These are phyloP conservation scores for Trichoderma hamatum DNA, from an alignment of 2,329 filamentous ascomycete genomes.

Conservation along the genomic window DNA sequence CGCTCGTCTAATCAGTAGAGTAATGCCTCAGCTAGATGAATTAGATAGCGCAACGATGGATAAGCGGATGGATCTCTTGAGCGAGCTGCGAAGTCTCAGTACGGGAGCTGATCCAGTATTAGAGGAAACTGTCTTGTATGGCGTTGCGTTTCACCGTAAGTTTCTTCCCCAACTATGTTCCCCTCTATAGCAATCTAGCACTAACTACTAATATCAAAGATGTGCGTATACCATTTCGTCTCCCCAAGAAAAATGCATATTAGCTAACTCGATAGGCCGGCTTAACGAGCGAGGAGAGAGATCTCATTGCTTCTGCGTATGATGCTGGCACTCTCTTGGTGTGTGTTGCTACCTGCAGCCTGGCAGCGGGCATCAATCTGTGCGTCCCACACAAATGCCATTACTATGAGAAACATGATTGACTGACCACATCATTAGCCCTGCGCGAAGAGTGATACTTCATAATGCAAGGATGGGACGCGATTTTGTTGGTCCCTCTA, in stretches of 20 bases:
- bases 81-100: constrained; percentile 65
- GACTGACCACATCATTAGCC: constrained; percentile 38
- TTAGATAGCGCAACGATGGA: constrained; percentile 55
- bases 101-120: constrained; percentile 68
- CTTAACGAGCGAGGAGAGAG: constrained; percentile 74
- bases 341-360: constrained; percentile 75
- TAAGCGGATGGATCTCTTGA: constrained; percentile 64
- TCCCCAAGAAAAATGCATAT: background rate
- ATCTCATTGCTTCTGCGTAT: constrained; percentile 71
- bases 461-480: constrained; percentile 76
- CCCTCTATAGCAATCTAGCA: background rate
- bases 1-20: constrained; percentile 68
- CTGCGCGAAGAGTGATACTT: constrained; percentile 72
- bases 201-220: constrained; percentile 35
- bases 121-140: constrained; percentile 64
- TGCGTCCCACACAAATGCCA: constrained; percentile 32
- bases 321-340: constrained; percentile 69
- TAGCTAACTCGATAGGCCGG: constrained; percentile 53
- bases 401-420: constrained; percentile 6
- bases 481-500: constrained; percentile 74
- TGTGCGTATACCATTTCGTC: constrained; percentile 36
- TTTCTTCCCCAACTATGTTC: constrained; percentile 24
- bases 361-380: constrained; percentile 83
- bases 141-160: constrained; percentile 75
- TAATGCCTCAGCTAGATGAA: constrained; percentile 58